phyloP scores from a whole-genome alignment of 108 stramenopile genomes.

The Mediolabrus comicus region DNA sequence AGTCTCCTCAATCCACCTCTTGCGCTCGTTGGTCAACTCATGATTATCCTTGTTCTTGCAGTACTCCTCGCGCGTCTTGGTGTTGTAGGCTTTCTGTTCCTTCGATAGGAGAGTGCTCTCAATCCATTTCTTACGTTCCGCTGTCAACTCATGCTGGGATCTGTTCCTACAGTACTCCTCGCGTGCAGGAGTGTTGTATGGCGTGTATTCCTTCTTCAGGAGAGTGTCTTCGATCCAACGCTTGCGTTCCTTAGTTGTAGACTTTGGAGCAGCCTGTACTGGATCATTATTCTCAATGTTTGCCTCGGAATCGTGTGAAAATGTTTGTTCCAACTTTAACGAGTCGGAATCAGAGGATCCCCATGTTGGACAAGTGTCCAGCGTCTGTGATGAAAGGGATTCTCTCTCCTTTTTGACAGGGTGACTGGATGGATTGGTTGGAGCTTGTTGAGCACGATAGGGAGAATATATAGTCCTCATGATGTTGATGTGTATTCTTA shows the following conservation, averaged over 20 bases:
- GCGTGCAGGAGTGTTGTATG: not conserved
- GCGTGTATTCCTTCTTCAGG: not conserved
- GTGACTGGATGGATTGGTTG: not conserved
- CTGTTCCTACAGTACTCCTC: not conserved
- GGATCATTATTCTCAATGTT: not conserved
- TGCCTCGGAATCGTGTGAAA: not conserved
- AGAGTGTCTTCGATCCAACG: not conserved
- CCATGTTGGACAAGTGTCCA: not conserved
- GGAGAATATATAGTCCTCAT: not conserved
- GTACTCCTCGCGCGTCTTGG: not conserved
- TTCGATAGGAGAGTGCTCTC: not conserved
- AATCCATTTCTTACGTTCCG: not conserved
- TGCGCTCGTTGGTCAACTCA: not conserved
- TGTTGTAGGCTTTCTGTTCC: not conserved
- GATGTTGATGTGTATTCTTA: not conserved
- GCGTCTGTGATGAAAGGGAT: not conserved
- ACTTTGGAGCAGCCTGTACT: not conserved
- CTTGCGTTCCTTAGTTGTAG: not conserved
- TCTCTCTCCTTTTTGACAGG: not conserved
- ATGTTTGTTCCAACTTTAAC: not conserved
- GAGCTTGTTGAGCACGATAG: not conserved
- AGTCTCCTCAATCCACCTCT: slow-evolving; percentile 3
- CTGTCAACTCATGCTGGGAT: not conserved
- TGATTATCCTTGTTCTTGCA: not conserved
- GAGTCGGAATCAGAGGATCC: not conserved